Conservation (phyloP, 768 basidiomycete genomes). For the Amanita fuliginea region DNA sequence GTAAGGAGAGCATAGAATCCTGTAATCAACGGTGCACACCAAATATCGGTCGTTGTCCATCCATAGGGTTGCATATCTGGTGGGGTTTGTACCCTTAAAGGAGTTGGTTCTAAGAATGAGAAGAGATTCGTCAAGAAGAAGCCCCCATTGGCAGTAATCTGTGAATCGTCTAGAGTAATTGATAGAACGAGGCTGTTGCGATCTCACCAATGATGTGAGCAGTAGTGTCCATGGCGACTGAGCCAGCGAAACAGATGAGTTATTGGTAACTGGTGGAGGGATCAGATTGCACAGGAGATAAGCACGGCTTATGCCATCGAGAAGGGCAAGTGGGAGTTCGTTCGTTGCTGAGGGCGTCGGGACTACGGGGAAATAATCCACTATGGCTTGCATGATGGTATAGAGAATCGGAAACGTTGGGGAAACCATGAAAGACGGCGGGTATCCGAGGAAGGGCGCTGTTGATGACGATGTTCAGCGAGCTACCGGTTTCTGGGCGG, state of each 20-base stretch:
- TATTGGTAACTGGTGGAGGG: conserved; percentile 51
- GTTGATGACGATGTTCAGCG: conserved; percentile 2
- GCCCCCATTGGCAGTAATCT: conserved; percentile 70
- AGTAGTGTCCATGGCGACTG: conserved; percentile 71
- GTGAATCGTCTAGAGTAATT: not conserved
- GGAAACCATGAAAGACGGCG: conserved; percentile 76
- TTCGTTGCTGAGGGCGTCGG: conserved; percentile 39
- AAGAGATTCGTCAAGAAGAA: conserved; percentile 72
- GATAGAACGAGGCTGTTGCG: not conserved
- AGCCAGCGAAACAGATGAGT: conserved; percentile 37
- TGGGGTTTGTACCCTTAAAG: conserved; percentile 62
- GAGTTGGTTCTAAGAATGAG: conserved; percentile 64
- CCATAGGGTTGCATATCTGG: conserved; percentile 73
- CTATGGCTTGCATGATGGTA: conserved; percentile 44
- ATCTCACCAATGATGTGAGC: conserved; percentile 56
- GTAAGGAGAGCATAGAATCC: conserved; percentile 74
- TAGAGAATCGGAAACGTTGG: conserved; percentile 58
- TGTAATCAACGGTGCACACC: conserved; percentile 74
- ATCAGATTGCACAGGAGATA: conserved; percentile 71
- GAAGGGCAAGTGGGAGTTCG: conserved; percentile 62
- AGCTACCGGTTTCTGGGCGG: not conserved
- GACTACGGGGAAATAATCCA: conserved; percentile 47
- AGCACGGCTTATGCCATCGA: conserved; percentile 75
- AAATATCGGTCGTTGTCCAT: conserved; percentile 79
- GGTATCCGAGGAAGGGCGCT: conserved; percentile 54